A percentile compares a stretch with the other conserved stretches of the same genome.
Evolutionary conservation across 306 rosid species (phyloP).

Genomic region (Cucumis melo): DNA sequence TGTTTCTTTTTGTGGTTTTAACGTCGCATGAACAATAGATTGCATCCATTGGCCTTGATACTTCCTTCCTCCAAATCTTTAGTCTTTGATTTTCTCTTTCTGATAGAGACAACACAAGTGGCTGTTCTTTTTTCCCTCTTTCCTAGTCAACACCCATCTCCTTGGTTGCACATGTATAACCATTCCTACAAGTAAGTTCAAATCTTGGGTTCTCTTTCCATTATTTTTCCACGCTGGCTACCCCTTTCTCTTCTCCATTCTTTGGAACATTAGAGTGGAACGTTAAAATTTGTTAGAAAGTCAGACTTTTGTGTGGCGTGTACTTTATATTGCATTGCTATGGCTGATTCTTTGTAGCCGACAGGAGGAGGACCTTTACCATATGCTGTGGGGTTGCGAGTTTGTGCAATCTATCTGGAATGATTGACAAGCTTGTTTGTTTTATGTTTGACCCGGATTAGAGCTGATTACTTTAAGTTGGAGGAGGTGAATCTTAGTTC

Average conservation of each 20-base stretch:
- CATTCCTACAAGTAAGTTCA: background rate
- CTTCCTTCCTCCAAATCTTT: background rate
- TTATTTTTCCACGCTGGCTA: background rate
- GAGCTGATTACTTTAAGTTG: background rate
- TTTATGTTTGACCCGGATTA: background rate
- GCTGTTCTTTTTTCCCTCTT: background rate
- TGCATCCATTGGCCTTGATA: background rate
- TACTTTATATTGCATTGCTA: background rate
- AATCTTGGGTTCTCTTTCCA: background rate
- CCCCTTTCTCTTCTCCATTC: background rate
- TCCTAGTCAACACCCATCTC: background rate
- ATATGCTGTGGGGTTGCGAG: background rate
- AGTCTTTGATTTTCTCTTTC: background rate
- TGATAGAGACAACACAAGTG: background rate
- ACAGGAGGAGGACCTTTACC: background rate
- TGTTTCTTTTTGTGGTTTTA: background rate
- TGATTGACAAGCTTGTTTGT: background rate
- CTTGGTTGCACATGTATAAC: background rate
- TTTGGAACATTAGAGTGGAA: too few relatives aligned
- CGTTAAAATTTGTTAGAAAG: background rate
- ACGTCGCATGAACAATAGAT: background rate
- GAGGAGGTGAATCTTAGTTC: background rate
- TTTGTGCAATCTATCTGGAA: background rate
- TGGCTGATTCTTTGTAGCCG: background rate
- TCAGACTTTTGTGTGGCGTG: background rate